Conservation (phyloP, 2,329 filamentous ascomycete species). For the Microascus cirrosus region DNA sequence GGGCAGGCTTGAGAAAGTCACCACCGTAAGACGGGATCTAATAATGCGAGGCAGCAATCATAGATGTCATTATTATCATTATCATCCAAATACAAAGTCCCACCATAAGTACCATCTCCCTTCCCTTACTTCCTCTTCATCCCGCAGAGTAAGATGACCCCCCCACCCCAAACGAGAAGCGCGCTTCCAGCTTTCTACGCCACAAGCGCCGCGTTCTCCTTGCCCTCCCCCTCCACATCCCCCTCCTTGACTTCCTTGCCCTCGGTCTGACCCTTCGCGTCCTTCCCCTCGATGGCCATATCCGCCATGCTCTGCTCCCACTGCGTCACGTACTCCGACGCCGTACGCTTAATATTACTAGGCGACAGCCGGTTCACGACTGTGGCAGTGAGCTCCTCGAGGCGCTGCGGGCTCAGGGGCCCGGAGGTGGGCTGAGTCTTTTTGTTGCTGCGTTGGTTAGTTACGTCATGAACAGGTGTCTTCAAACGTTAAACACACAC, state of each 20-base stretch:
- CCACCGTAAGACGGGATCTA: neutral
- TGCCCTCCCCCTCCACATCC: neutral
- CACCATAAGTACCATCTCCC: neutral
- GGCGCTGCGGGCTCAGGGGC: constrained; percentile 24
- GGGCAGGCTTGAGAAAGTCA: neutral
- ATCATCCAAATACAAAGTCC: neutral
- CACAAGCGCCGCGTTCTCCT: constrained; percentile 1
- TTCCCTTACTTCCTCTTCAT: neutral
- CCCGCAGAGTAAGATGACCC: neutral
- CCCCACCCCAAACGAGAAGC: neutral
- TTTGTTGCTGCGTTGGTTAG: constrained; percentile 14
- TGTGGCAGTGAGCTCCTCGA: constrained; percentile 53
- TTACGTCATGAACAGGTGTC: constrained; percentile 7
- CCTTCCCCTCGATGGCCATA: constrained; percentile 23
- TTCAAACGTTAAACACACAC: constrained; percentile 3
- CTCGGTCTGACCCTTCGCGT: neutral
- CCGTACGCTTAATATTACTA: constrained; percentile 68
- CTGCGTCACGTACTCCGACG: constrained; percentile 79
- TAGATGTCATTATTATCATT: constrained; percentile 4
- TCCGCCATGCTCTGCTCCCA: constrained; percentile 71
- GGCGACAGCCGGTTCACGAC: constrained; percentile 62
- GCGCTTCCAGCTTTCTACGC: neutral
- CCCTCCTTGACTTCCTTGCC: neutral
- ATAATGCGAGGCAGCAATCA: neutral
- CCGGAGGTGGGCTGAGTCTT: constrained; percentile 15